A percentile compares a stretch with the other conserved stretches of the same genome.
Conservation (phyloP, 1,284 basidiomycete genomes). For the Apiotrichum mycotoxinovorans region DNA sequence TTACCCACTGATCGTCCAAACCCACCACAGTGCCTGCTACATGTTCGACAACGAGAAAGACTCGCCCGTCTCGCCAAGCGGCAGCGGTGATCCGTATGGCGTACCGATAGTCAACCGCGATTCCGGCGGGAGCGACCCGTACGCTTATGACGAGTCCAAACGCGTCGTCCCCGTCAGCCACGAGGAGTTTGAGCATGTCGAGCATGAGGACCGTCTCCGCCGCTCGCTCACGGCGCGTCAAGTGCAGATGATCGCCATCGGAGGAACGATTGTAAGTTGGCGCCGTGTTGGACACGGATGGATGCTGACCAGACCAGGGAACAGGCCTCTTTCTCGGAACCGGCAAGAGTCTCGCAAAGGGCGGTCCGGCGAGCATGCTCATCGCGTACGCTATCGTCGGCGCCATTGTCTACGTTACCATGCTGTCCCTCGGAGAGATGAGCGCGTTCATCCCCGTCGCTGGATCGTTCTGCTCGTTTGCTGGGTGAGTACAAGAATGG, state of each 20-base stretch:
- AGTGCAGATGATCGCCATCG: slow-evolving; percentile 29
- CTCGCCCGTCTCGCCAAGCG: too few species aligned
- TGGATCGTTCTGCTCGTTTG: slow-evolving; percentile 73
- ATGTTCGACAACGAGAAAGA: too few species aligned
- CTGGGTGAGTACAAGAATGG: slow-evolving; percentile 35
- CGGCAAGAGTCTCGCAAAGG: slow-evolving; percentile 28
- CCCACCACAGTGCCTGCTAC: too few species aligned
- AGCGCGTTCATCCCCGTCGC: slow-evolving; percentile 51
- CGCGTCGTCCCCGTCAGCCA: not conserved
- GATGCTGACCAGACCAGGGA: not conserved
- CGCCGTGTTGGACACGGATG: not conserved
- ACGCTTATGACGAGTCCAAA: not conserved
- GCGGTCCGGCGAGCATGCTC: slow-evolving; percentile 45
- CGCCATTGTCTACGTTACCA: slow-evolving; percentile 45
- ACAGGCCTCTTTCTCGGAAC: slow-evolving; percentile 15
- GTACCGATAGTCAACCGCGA: too few species aligned
- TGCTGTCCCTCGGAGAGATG: slow-evolving; percentile 52
- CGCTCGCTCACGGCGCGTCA: slow-evolving; percentile 11
- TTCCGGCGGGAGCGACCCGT: too few species aligned
- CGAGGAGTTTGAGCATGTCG: not conserved
- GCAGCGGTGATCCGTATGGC: too few species aligned
- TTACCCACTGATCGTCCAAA: too few species aligned
- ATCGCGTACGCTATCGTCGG: slow-evolving; percentile 38
- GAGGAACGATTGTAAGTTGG: slow-evolving; percentile 21
- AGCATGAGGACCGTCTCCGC: slow-evolving; percentile 8